Percentiles rank a stretch among this genome's conserved stretches.
Evolutionary conservation across 345 rosid genomes (phyloP).

Genomic region (Eutrema japonicum): DNA sequence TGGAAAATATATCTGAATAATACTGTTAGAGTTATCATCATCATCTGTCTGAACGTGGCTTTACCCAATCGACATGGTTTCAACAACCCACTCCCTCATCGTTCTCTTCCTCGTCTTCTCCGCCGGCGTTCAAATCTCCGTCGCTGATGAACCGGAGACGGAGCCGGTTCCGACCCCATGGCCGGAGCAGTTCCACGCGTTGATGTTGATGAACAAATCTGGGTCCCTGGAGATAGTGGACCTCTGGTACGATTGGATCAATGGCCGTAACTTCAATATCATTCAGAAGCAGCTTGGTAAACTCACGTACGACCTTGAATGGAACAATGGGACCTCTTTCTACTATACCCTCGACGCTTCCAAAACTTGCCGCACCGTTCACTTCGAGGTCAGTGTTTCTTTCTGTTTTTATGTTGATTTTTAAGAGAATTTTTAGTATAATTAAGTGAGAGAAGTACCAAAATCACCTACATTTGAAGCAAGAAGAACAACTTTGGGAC

Average conservation of each 20-base stretch:
- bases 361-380: slow-evolving; percentile 49
- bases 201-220: slow-evolving; percentile 61
- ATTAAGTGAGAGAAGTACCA: not conserved
- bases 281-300: slow-evolving; percentile 69
- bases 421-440: not conserved
- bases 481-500: not conserved
- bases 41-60: not conserved
- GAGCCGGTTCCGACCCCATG: slow-evolving; percentile 59
- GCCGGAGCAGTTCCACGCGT: slow-evolving; percentile 73
- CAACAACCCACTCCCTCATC: slow-evolving; percentile 14
- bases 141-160: not conserved
- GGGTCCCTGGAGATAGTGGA: slow-evolving; percentile 55
- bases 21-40: not conserved
- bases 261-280: slow-evolving; percentile 71
- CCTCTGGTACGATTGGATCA: slow-evolving; percentile 80
- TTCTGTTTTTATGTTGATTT: not conserved
- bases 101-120: slow-evolving; percentile 25
- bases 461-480: not conserved
- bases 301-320: slow-evolving; percentile 59
- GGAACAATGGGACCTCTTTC: slow-evolving; percentile 73
- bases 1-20: slow-evolving; percentile 20
- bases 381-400: slow-evolving; percentile 50
- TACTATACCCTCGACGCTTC: slow-evolving; percentile 54
- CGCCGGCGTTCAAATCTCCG: slow-evolving; percentile 18
- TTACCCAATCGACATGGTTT: slow-evolving; percentile 27